phyloP scores from a whole-genome alignment of 768 basidiomycete genomes.

The Podaxis pistillaris region DNA sequence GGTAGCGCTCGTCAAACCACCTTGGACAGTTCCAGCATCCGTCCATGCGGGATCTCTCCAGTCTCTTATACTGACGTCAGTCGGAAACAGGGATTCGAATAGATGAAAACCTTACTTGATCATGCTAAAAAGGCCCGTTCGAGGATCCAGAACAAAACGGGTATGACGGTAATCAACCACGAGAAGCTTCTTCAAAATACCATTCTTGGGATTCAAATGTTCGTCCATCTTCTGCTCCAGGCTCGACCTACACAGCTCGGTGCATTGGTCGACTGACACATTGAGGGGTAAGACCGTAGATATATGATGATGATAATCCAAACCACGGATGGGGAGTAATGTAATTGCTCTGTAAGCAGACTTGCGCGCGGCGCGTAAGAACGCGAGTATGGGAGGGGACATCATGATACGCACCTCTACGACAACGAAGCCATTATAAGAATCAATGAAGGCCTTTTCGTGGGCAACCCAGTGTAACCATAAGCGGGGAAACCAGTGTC shows the following conservation, averaged over 20 bases:
- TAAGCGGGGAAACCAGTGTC: conserved; percentile 89
- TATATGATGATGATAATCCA: conserved; percentile 75
- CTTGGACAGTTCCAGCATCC: conserved; percentile 55
- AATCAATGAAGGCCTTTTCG: conserved; percentile 79
- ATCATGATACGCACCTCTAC: conserved; percentile 68
- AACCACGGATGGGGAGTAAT: conserved; percentile 64
- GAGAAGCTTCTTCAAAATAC: conserved; percentile 50
- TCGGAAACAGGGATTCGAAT: conserved; percentile 1
- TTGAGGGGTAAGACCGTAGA: conserved; percentile 72
- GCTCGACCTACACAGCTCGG: conserved; percentile 25
- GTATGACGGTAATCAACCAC: conserved; percentile 92
- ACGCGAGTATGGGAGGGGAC: conserved; percentile 4
- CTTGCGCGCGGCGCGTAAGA: conserved; percentile 41
- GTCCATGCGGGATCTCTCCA: conserved; percentile 87
- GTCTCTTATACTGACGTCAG: conserved; percentile 48
- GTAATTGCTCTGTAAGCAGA: conserved; percentile 82
- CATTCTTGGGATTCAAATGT: conserved; percentile 30
- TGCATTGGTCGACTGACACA: conserved; percentile 22
- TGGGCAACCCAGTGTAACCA: conserved; percentile 88
- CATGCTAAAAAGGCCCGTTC: conserved; percentile 78
- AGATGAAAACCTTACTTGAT: conserved; percentile 53
- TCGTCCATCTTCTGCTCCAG: conserved; percentile 27
- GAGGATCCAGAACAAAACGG: conserved; percentile 83
- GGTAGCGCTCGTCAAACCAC: conserved; percentile 54
- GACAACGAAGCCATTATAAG: conserved; percentile 72